Percentiles rank a stretch among this genome's conserved stretches.
phyloP scores from a whole-genome alignment of 345 rosid species.

The Rhodamnia rubescens region DNA sequence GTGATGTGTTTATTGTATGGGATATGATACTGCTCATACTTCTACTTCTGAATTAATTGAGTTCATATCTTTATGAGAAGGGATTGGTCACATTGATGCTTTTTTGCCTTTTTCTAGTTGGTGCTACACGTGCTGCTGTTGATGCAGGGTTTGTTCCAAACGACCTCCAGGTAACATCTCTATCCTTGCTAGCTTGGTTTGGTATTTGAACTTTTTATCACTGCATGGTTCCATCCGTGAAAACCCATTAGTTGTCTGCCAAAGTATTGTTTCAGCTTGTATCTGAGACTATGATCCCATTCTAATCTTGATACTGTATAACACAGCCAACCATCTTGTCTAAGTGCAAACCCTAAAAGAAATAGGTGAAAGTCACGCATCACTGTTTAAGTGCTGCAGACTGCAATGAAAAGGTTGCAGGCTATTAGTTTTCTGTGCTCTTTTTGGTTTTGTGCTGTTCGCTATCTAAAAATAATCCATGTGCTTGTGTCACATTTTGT shows the following conservation, averaged over 20 bases:
- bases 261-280: not conserved
- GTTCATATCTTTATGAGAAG: not conserved
- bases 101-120: slow-evolving; percentile 40
- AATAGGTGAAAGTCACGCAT: not conserved
- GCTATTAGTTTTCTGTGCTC: not conserved
- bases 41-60: not conserved
- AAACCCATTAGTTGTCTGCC: not conserved
- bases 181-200: not conserved
- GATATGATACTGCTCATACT: not conserved
- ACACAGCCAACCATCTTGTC: not conserved
- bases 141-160: slow-evolving; percentile 99
- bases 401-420: not conserved
- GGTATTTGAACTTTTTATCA: not conserved
- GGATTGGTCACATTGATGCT: not conserved
- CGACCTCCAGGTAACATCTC: slow-evolving; percentile 72
- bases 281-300: not conserved
- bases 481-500: not conserved
- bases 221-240: not conserved
- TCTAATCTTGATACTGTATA: not conserved
- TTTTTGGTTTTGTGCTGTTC: not conserved
- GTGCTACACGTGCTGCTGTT: slow-evolving; percentile 99
- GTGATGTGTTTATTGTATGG: not conserved
- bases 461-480: not conserved
- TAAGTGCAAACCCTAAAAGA: not conserved
- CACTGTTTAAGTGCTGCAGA: not conserved